These are phyloP conservation scores for Capillidium rhysosporum DNA, from an alignment of 371 early-diverging fungal species.

Conservation along the genomic window DNA sequence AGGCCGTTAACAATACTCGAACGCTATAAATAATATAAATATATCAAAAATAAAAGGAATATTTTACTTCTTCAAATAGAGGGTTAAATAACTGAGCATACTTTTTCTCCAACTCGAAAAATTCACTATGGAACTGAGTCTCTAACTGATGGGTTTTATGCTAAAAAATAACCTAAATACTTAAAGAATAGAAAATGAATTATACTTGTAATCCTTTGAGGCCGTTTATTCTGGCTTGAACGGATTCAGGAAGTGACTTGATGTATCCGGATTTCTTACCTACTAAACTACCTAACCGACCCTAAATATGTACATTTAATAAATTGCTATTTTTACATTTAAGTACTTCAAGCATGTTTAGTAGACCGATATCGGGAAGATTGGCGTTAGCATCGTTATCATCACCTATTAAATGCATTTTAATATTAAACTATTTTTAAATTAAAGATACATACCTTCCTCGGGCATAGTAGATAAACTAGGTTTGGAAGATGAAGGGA, in stretches of 20 bases:
- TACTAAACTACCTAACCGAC: slow-evolving; percentile 47
- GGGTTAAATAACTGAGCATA: slow-evolving; percentile 63
- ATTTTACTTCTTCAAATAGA: slow-evolving; percentile 47
- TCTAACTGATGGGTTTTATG: slow-evolving; percentile 59
- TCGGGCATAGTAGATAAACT: slow-evolving; percentile 21
- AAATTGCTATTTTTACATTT: slow-evolving; percentile 12
- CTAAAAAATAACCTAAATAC: slow-evolving; percentile 27
- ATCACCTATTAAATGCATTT: background rate
- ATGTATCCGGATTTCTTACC: slow-evolving; percentile 69
- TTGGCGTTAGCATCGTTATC: background rate
- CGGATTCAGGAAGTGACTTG: slow-evolving; percentile 45
- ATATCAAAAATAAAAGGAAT: background rate
- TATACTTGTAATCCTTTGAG: slow-evolving; percentile 25
- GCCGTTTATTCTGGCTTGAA: slow-evolving; percentile 62
- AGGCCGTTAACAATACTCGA: slow-evolving; percentile 46
- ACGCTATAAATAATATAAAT: slow-evolving; percentile 24
- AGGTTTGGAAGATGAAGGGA: slow-evolving; percentile 25
- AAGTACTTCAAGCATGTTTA: slow-evolving; percentile 11
- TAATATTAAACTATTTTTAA: background rate
- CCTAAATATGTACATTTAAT: slow-evolving; percentile 32
- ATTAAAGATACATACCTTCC: slow-evolving; percentile 10
- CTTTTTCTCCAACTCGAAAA: slow-evolving; percentile 82
- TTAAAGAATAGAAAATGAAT: background rate
- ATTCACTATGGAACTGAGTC: slow-evolving; percentile 68
- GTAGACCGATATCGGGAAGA: background rate